Evolutionary conservation across 768 basidiomycete species (phyloP), one percentile per base, ranked within the genome.

Genomic region (Coprinellus micaceus): DNA sequence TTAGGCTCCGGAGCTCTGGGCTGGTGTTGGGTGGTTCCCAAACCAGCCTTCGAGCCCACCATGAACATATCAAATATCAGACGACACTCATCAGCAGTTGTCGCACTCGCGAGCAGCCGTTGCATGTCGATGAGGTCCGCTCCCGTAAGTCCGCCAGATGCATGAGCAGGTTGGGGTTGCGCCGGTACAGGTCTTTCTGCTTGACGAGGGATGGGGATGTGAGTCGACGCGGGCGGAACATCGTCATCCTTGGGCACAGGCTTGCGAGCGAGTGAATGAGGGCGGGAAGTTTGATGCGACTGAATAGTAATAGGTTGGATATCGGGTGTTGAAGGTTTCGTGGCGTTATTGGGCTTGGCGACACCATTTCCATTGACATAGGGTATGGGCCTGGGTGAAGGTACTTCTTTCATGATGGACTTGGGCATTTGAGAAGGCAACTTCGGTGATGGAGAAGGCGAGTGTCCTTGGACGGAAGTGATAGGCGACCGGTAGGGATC

Each of bases 41-140:
- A 30, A 29, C 21, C 52, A 43, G 77, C 77, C 17, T 82, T 83
- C 52, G 78, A 78, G 60, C 83, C 84, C 12, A 83, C 78, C 56
- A 96, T 74, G 72, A 90, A 88, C 76, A 92, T 89, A 60, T 91
- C 87, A 26, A 93, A 77, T 55, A 95, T 84, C 41, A 94, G 74
- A 50, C 89, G 88, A 66, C 92, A 94, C 73, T 96, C 94, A 58
- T 87, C 84, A 45, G 82, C 88, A 41, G 79, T 84, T 1, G 87
- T 86, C 13, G 93, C 91, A 49, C 73, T 80, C 9, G 79, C 69
- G 17, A 95, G 70, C 55, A 89, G 74, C 19, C 77, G 76, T 29
- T 88, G 84, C 73, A 96, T 80, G 50, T 91, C 86, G 11, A 76
- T 72, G 24, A 85, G 80, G 55, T 85, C 75, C 28, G 73, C 67